Conservation (phyloP, 345 rosid species). For the Syzygium jambos region DNA sequence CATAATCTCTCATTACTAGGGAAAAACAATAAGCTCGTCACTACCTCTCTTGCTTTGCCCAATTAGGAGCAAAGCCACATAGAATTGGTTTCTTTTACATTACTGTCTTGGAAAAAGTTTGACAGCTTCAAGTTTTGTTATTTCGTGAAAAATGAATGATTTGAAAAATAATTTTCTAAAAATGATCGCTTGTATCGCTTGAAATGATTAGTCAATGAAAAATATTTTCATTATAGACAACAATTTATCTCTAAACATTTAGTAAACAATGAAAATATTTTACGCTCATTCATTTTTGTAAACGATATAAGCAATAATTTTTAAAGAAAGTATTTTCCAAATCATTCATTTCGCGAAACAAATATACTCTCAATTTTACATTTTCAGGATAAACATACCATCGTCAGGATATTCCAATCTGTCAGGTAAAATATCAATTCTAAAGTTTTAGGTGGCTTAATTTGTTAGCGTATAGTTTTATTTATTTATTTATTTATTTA, state of each 20-base stretch:
- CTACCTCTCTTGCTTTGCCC: neutral
- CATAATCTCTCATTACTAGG: neutral
- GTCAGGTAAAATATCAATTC: neutral
- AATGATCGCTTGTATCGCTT: neutral
- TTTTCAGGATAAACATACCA: neutral
- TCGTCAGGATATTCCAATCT: neutral
- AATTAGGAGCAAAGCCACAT: neutral
- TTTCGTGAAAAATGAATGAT: neutral
- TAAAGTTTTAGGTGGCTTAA: neutral
- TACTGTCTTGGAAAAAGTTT: neutral
- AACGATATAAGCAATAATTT: neutral
- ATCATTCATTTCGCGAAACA: fast-evolving
- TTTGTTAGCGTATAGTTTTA: neutral
- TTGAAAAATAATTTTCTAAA: neutral
- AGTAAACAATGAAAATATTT: neutral
- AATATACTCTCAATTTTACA: neutral
- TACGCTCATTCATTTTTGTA: neutral
- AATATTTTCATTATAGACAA: neutral
- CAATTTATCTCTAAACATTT: neutral
- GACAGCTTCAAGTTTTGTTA: neutral
- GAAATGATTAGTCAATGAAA: neutral
- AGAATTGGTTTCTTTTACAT: neutral
- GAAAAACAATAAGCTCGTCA: neutral
- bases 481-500: neutral
- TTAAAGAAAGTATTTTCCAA: neutral